Evolutionary conservation across 768 basidiomycete genomes (phyloP), one percentile per base, ranked within the genome.

Genomic region (Plicaturopsis crispa): DNA sequence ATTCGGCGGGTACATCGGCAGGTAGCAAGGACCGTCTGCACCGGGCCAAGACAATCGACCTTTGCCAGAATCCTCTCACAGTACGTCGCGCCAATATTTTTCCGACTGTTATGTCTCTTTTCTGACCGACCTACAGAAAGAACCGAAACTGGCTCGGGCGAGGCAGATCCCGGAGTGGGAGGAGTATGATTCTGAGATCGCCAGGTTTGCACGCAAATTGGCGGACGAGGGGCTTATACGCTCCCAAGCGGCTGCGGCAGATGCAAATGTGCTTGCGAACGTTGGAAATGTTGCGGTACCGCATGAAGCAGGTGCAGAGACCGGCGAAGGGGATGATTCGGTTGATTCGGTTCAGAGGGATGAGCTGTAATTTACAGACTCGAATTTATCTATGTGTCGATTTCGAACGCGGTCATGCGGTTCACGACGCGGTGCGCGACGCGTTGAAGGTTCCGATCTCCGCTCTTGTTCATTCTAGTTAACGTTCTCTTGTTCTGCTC

Each of bases 151-250:
- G 4, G 75, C 81, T 3, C 78, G 96, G 17, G 96, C 96, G 3
- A 77, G 93, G 24, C 80, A 91, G 50, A 96, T 98, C 37, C 94
- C 96, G 0, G 96, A 98, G 55, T 99, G 96, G 96, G 91, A 94
- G 45, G 75, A 76, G 35, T 98, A 97, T 53, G 94, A 99, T 56
- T 53, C 65, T 4, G 92, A 99, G 60, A 92, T 98, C 36, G 83
- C 93, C 2, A 70, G 63, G 19, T 89, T 99, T 44, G 81, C 86
- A 1, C 71, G 75, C 18, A 69, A 75, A 37, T 67, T 94, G 32
- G 80, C 84, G 2, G 68, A 78, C 10, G 69, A 77, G 20, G 87
- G 87, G 18, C 66, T 73, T 46, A 80, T 90, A 40, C 75, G 69
- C 24, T 80, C 80, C 1, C 72, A 73, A 16, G 72, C 78, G 22